Base-by-base conservation (phyloP, 345 rosid species). In the Xanthoceras sorbifolium region DNA sequence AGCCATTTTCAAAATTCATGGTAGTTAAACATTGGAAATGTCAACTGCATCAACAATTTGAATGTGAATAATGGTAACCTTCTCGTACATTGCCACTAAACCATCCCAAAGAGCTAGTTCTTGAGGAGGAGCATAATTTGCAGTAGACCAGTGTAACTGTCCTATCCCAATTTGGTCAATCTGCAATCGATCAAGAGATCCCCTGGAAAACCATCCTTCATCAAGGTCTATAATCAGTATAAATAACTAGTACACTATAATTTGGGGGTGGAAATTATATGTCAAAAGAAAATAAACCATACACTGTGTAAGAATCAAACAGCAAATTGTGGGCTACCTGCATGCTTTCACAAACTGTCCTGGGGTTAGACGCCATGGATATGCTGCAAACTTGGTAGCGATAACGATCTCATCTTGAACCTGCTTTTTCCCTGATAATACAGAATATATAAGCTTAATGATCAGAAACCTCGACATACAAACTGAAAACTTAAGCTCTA, bases 321-420 rank as follows among this genome's bases (percentile, higher is more conserved):
- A 71, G 29, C 31, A 62, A 66, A 65, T 5, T 0, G 28, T 74
- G 72, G 3, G 22, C 23, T 85, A 95, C 98, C 86, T 87, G 99
- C 98, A 95, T 20, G 99, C 99, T 34, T 92, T 85, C 25, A 92
- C 98, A 74, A 95, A 93, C 85, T 90, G 99, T 67, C 94, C 91
- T 0, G 98, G 88, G 12, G 99, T 92, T 72, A 93, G 82, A 52
- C 99, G 86, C 99, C 96, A 95, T 57, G 98, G 96, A 80, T 95
- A 93, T 62, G 98, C 96, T n/a, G 98, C 99, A 81, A 95, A 95
- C 86, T 95, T 93, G 14, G 97, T 90, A 42, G 99, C 94, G 59
- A 95, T 86, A 78, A 95, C 96, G 60, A 92, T 82, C 59, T 90
- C 89, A 46, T 86, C 88, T 64, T 71, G 82, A 18, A 69, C 72